Conservation (phyloP, 2,329 filamentous ascomycete species). For the Trichoderma sp. region DNA sequence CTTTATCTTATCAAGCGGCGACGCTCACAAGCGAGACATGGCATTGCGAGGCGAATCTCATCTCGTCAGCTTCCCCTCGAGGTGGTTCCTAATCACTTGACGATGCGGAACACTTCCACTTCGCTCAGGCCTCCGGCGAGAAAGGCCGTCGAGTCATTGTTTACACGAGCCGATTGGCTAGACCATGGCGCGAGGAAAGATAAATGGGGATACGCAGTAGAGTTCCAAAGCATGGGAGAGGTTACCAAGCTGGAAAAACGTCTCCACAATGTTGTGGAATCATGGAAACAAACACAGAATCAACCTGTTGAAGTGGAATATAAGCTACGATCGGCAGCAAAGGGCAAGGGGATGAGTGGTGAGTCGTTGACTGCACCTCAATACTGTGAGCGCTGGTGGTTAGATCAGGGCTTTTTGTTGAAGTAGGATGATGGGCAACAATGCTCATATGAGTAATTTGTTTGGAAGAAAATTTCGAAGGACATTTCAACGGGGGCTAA, state of each 20-base stretch:
- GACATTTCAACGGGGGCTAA: neutral
- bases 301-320: slow-evolving; percentile 30
- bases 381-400: too few species aligned
- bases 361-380: neutral
- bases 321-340: slow-evolving; percentile 29
- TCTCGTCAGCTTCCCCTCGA: slow-evolving; percentile 32
- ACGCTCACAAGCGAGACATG: slow-evolving; percentile 24
- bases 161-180: neutral
- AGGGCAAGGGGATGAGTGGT: slow-evolving; percentile 22
- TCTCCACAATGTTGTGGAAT: slow-evolving; percentile 26
- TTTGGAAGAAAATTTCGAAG: neutral
- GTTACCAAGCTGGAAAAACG: slow-evolving; percentile 27
- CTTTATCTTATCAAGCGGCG: slow-evolving; percentile 27
- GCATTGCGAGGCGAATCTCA: slow-evolving; percentile 27
- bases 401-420: neutral
- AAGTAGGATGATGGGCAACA: neutral
- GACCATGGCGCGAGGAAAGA: neutral
- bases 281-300: slow-evolving; percentile 27
- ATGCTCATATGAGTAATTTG: neutral
- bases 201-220: slow-evolving; percentile 22
- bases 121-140: neutral
- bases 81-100: slow-evolving; percentile 26
- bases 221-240: slow-evolving; percentile 30
- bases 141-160: neutral
- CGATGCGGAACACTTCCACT: slow-evolving; percentile 25